Evolutionary conservation across 2,329 filamentous ascomycete genomes (phyloP).

Genomic region (Cryphonectria radicalis): DNA sequence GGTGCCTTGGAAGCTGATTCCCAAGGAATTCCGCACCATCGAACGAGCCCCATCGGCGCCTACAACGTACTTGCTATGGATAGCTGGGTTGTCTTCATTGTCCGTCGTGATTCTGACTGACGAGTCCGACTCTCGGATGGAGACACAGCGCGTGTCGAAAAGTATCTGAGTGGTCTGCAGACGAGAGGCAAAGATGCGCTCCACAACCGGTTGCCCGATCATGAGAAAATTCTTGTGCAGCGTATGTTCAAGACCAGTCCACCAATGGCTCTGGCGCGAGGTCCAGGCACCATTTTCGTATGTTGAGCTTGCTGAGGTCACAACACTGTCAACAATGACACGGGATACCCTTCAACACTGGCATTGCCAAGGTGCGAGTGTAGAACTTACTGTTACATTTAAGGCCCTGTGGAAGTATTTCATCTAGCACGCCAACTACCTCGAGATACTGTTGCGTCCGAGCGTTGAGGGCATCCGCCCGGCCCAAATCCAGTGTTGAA

Average conservation of each 20-base stretch:
- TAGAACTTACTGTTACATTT: conserved; percentile 50
- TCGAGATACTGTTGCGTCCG: conserved; percentile 54
- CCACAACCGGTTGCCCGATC: conserved; percentile 53
- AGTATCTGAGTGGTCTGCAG: conserved; percentile 27
- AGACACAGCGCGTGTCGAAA: background rate
- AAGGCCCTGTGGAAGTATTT: conserved; percentile 47
- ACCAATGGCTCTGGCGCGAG: conserved; percentile 53
- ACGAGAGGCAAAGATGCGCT: conserved; percentile 42
- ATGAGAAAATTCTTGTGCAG: conserved; percentile 54
- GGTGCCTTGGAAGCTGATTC: conserved; percentile 48
- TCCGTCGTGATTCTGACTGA: background rate
- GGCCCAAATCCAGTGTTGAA: conserved; percentile 43
- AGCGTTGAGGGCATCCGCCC: conserved; percentile 54
- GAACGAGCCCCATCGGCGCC: conserved; percentile 59
- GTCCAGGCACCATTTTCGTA: conserved; percentile 52
- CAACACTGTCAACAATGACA: background rate
- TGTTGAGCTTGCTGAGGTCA: conserved; percentile 41
- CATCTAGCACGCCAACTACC: conserved; percentile 47
- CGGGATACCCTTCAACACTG: background rate
- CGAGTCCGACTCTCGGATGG: conserved; percentile 21
- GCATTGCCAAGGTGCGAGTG: background rate
- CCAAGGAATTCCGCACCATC: conserved; percentile 46
- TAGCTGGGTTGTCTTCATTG: conserved; percentile 8
- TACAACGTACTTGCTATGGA: conserved; percentile 48
- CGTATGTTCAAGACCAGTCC: conserved; percentile 49